Evolutionary conservation across 495 filamentous ascomycete species (phyloP).

Genomic region (Aspergillus baeticus): DNA sequence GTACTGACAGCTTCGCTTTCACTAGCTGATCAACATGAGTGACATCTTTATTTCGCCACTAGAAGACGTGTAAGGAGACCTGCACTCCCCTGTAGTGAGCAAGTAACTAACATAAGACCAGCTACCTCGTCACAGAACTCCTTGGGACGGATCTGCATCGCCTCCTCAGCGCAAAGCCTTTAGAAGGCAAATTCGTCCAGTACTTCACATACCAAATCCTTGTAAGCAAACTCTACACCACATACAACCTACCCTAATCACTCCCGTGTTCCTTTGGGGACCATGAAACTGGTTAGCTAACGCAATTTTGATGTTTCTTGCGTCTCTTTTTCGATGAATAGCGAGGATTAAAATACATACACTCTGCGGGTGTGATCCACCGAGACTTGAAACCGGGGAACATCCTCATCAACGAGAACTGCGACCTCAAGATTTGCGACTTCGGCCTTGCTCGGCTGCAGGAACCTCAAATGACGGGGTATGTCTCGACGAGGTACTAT

Average conservation of each 20-base stretch:
- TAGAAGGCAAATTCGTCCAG: conserved; percentile 98
- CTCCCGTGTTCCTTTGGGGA: background rate
- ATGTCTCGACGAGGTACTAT: conserved; percentile 98
- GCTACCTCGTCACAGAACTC: conserved; percentile 96
- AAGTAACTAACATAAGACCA: conserved; percentile 33
- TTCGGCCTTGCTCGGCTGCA: conserved; percentile 96
- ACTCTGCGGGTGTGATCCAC: conserved; percentile 96
- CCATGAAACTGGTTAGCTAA: background rate
- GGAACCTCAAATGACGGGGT: conserved; percentile 99
- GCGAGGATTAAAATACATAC: conserved; percentile 98
- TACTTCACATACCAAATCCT: conserved; percentile 99
- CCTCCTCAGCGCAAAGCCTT: conserved; percentile 85
- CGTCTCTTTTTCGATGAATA: conserved; percentile 29
- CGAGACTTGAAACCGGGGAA: conserved; percentile 97
- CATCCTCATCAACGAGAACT: conserved; percentile 98
- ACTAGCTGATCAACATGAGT: conserved; percentile 90
- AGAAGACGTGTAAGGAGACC: conserved; percentile 81
- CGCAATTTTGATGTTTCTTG: background rate
- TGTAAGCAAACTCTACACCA: conserved; percentile 43
- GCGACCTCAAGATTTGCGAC: conserved; percentile 98
- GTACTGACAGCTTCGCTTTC: background rate
- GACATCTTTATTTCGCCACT: conserved; percentile 99
- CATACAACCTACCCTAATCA: background rate
- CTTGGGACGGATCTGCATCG: conserved; percentile 95
- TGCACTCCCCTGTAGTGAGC: background rate